Percentiles rank a stretch among this genome's conserved stretches.
Evolutionary conservation across 805 yeast species (phyloP).

Genomic region (Saturnispora bothae): DNA sequence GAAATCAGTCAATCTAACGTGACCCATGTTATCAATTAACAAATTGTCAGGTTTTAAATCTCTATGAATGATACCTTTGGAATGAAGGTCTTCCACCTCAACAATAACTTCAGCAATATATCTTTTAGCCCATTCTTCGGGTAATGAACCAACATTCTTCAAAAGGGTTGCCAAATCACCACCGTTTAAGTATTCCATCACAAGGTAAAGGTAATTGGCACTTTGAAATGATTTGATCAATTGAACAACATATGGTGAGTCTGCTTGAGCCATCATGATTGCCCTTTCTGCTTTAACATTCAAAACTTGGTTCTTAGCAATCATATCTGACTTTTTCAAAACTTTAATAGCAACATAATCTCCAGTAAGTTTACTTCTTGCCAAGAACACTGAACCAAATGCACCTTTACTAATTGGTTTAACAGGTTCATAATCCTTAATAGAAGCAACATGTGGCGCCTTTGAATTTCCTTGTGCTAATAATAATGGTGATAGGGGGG

Average conservation of each 20-base stretch:
- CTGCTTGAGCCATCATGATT: conserved; percentile 94
- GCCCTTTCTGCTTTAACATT: conserved; percentile 94
- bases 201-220: conserved; percentile 74
- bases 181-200: conserved; percentile 93
- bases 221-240: conserved; percentile 83
- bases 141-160: conserved; percentile 70
- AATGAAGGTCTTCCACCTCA: conserved; percentile 84
- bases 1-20: conserved; percentile 87
- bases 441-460: conserved; percentile 44
- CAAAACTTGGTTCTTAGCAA: conserved; percentile 90
- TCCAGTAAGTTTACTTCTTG: conserved; percentile 75
- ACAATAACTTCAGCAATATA: conserved; percentile 85
- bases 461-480: conserved; percentile 55
- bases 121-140: conserved; percentile 76
- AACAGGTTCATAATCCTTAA: conserved; percentile 78
- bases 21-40: conserved; percentile 78
- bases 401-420: conserved; percentile 97
- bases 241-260: conserved; percentile 87
- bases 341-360: conserved; percentile 94
- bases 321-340: conserved; percentile 86
- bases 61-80: conserved; percentile 83
- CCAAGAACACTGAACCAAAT: conserved; percentile 87
- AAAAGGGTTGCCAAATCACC: conserved; percentile 90
- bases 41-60: conserved; percentile 94
- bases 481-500: conserved; percentile 73